Evolutionary conservation across 2,329 filamentous ascomycete species (phyloP), one percentile per base, ranked within the genome.

Genomic region (Penicillium corylophilum): DNA sequence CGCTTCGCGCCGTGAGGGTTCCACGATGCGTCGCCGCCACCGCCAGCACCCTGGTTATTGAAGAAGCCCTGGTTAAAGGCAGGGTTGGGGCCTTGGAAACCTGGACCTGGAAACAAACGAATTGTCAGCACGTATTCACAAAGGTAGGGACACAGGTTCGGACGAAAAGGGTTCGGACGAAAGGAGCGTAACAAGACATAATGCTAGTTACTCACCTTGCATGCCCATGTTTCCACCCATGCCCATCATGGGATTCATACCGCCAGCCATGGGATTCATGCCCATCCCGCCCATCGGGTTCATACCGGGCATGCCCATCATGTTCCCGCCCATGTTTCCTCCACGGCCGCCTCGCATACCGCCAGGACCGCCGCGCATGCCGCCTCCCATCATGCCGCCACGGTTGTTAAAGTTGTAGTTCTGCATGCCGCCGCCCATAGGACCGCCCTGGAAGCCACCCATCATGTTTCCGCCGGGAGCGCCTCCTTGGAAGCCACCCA

Each of bases 1-100:
- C 89, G 80, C 75, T 94, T 94, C 3, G 86, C 85, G 26, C 88
- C 88, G 61, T 93, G 89, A 5, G 89, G 89, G 64, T 93, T 93
- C 78, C 88, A 89, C 72, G 84, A 84, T 49, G 86, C 85, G 51
- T 84, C 79, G 39, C 75, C 79, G 39, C 75, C 75, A 28, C 72
- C 46, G n/a, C 49, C 71, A 36, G 68, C 73, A 51, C 74, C 73
- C 45, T 75, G 75, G 49, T 77, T 77, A 43, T 78, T 77, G 70
- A 90, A 93, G 47, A 54, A 58, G 35, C 50, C 50, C 35, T 59
- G 60, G 42, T 60, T 62, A 42, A 63, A 63, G 22, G 42, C 55
- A 4, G 81, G 79, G 65, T 83, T 83, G 75, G 86, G 85, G 54
- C 79, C 83, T 73, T 85, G 83, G 71, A 90, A 90, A 39, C 72